Conservation (phyloP, 202 grass and related monocot species). For the Eragrostis tef region DNA sequence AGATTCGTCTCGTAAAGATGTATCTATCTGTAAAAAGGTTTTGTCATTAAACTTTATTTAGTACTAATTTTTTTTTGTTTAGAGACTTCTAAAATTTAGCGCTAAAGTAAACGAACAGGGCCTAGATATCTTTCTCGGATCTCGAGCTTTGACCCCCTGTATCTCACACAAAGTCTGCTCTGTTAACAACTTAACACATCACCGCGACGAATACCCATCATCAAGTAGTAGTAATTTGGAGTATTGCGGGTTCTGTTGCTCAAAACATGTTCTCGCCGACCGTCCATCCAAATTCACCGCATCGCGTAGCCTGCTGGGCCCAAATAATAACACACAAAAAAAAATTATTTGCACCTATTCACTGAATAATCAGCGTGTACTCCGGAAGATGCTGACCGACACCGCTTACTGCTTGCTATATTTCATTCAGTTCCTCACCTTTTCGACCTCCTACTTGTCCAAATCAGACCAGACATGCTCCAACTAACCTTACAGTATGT, state of each 20-base stretch:
- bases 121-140: slow-evolving; percentile 23
- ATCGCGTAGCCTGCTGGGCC: neutral
- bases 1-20: too few species aligned
- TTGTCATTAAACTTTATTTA: too few species aligned
- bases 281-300: neutral
- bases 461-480: neutral
- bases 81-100: too few species aligned
- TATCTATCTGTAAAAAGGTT: too few species aligned
- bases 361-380: slow-evolving; percentile 36
- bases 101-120: too few species aligned
- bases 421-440: neutral
- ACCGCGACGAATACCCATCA: neutral
- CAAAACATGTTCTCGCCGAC: slow-evolving; percentile 3
- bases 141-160: slow-evolving; percentile 22
- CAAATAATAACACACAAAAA: neutral
- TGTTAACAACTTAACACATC: neutral
- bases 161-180: neutral
- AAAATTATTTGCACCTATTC: slow-evolving; percentile 33
- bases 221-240: neutral
- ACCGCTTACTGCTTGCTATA: neutral
- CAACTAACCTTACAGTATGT: neutral
- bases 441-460: neutral
- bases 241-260: too few species aligned
- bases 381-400: slow-evolving; percentile 23
- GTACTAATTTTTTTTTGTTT: too few species aligned